Evolutionary conservation across 257 asterid genomes (phyloP), one percentile per base, ranked within the genome.

Genomic region (Fraxinus quadrangulata): DNA sequence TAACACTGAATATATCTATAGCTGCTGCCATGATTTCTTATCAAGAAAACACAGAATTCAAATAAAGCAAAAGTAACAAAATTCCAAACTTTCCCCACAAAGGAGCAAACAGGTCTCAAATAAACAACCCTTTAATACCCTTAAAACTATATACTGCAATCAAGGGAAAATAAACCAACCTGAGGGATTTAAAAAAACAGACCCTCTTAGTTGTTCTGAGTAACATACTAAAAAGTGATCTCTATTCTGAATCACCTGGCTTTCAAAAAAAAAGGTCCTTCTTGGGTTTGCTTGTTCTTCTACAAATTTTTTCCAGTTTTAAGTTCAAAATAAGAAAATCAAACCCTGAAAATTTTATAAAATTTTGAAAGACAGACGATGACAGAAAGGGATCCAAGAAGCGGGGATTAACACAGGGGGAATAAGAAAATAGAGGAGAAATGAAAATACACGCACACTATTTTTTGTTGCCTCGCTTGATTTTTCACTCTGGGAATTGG

Each of bases 331-430:
- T 70, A 84, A 87, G 70, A 77, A 86, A 83, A 84, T 74, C 90
- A 81, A 83, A 83, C 89, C 90, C 90, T 76, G 76, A 39, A 81
- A 86, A 71, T 61, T 79, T 40, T 11, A 40, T 40, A 30, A 67
- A 78, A 49, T 34, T 81, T 80, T 81, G 94, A 92, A 91, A 91
- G 94, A 90, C 96, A 88, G 97, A 91, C 81, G 92, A 87, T 75
- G 89, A 91, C 97, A 91, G 96, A 89, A 91, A 84, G 96, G 96
- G 97, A 93, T 89, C 90, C 71, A 83, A 87, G 97, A 90, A 93
- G 94, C 88, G 94, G 96, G 97, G 88, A 31, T 74, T 70, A 31
- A 75, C 37, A 84, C 87, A 88, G 83, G 81, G 84, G 28, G 84
- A 91, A 69, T 31, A n/a, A 77, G 31, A 84, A 72, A 59, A 11